phyloP scores from a whole-genome alignment of 257 asterid species.

The Asclepias syriaca region DNA sequence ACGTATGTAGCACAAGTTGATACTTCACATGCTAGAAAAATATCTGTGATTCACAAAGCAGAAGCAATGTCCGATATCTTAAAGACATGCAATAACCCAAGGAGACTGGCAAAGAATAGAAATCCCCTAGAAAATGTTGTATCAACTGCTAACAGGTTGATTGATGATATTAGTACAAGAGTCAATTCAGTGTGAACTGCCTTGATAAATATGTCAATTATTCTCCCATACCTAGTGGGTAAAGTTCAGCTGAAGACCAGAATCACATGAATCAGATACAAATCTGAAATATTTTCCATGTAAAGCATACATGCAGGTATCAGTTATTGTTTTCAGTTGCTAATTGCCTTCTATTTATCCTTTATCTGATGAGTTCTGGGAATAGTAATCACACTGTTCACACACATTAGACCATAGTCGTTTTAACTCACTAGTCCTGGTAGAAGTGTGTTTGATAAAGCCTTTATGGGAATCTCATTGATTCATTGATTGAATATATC shows the following conservation, averaged over 20 bases:
- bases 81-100: conserved; percentile 49
- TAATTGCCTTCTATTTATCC: neutral
- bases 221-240: neutral
- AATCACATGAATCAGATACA: neutral
- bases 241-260: neutral
- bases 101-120: conserved; percentile 47
- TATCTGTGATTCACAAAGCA: conserved; percentile 54
- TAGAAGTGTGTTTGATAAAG: neutral
- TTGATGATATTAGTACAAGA: conserved; percentile 1
- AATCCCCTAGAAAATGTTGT: conserved; percentile 31
- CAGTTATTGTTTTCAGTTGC: neutral
- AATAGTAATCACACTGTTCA: neutral
- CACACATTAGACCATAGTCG: neutral
- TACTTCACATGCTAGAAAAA: conserved; percentile 37
- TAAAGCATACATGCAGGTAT: conserved; percentile 7
- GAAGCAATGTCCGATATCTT: conserved; percentile 56
- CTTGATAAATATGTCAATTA: neutral
- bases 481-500: no score
- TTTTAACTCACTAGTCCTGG: neutral
- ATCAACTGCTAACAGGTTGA: conserved; percentile 11
- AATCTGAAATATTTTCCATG: neutral
- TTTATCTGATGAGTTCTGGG: neutral
- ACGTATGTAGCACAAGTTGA: conserved; percentile 39
- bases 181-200: conserved; percentile 2
- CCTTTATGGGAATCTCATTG: neutral